Conservation (phyloP, 192 early-diverging fungal genomes). For the Linnemannia elongata region DNA sequence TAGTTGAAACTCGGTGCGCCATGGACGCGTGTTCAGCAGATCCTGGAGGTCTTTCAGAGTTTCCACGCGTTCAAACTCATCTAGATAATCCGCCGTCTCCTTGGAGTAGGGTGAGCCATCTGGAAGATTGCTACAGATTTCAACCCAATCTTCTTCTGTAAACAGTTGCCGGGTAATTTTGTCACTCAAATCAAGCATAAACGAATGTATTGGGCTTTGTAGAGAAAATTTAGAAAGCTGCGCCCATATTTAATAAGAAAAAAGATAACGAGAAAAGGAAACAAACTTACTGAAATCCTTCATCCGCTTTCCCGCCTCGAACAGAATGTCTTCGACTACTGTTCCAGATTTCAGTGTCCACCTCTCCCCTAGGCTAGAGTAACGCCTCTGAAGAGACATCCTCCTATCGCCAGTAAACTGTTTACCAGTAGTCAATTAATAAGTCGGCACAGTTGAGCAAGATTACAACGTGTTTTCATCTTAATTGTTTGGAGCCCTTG, state of each 20-base stretch:
- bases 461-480: neutral
- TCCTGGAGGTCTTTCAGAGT: no score
- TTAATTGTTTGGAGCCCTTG: constrained; percentile 10
- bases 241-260: neutral
- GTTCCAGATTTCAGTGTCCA: constrained; percentile 28
- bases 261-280: neutral
- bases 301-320: constrained; percentile 13
- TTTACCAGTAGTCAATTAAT: neutral
- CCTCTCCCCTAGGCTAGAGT: constrained; percentile 25
- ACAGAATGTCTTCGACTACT: constrained; percentile 33
- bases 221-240: constrained; percentile 21
- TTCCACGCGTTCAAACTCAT: no score
- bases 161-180: constrained; percentile 31
- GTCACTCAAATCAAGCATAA: constrained; percentile 39
- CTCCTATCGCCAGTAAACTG: constrained; percentile 23
- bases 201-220: constrained; percentile 26
- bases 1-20: no score
- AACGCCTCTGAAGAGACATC: constrained; percentile 13
- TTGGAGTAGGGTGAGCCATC: constrained; percentile 14
- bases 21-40: no score
- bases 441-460: neutral
- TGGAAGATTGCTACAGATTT: constrained; percentile 30
- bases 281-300: no score
- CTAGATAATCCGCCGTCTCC: no score
- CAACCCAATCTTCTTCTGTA: constrained; percentile 30